Evolutionary conservation across 768 basidiomycete genomes (phyloP).

Genomic region (Sutorius australiensis): DNA sequence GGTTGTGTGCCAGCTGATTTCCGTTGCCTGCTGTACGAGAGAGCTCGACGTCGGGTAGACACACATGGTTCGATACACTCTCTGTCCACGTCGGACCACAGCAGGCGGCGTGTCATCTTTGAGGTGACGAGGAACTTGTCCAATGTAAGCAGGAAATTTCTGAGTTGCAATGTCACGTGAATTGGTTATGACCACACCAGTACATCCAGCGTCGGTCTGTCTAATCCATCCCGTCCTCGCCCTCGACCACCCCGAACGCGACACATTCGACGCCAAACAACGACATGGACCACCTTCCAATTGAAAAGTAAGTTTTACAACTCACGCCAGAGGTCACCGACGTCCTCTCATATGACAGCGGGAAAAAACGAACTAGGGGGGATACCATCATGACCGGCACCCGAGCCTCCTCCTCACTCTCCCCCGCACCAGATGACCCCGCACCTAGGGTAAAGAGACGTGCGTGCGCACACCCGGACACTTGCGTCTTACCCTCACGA

Average conservation of each 20-base stretch:
- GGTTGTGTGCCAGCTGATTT: too few relatives aligned
- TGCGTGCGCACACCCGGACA: slow-evolving; percentile 26
- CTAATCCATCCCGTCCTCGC: slow-evolving; percentile 11
- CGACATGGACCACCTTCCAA: slow-evolving; percentile 9
- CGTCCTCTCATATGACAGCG: slow-evolving; percentile 25
- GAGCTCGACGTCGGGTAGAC: too few relatives aligned
- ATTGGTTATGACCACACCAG: too few relatives aligned
- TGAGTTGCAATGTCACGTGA: slow-evolving; percentile 10
- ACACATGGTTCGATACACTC: too few relatives aligned
- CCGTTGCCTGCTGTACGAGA: neutral
- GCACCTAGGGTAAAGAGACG: slow-evolving; percentile 46
- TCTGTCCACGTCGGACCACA: too few relatives aligned
- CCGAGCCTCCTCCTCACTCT: slow-evolving; percentile 32
- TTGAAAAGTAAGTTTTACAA: slow-evolving; percentile 27
- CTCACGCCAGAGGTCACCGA: neutral
- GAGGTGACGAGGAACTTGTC: neutral
- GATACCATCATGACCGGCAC: neutral
- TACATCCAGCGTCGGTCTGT: slow-evolving; percentile 13
- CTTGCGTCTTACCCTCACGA: neutral
- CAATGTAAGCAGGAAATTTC: neutral
- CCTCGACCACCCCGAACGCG: slow-evolving; percentile 5
- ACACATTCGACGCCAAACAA: neutral
- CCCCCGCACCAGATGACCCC: slow-evolving; percentile 30
- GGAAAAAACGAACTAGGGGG: slow-evolving; percentile 49
- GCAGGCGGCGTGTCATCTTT: too few relatives aligned